A percentile compares a stretch with the other conserved stretches of the same genome.
Conservation (phyloP, 805 yeast genomes). For the Pichia pseudocactophila region DNA sequence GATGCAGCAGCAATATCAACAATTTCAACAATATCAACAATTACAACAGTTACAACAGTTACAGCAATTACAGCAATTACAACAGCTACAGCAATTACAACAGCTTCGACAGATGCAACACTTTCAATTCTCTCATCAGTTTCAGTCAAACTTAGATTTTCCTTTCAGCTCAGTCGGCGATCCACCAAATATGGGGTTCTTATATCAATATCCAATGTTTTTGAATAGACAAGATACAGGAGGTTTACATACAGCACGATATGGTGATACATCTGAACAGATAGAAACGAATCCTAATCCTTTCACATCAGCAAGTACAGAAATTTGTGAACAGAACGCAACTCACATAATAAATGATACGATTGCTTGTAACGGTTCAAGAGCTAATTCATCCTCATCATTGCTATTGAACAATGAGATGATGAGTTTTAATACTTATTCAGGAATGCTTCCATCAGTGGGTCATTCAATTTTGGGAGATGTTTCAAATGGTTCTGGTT, state of each 20-base stretch:
- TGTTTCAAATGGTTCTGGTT: too few species aligned
- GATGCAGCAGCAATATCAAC: conserved; percentile 13
- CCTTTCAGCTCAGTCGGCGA: conserved; percentile 1
- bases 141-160: conserved; percentile 5
- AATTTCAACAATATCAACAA: conserved; percentile 6
- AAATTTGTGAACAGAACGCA: too few species aligned
- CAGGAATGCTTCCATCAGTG: not conserved
- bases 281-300: too few species aligned
- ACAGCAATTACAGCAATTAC: conserved; percentile 4
- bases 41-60: not conserved
- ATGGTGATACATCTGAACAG: too few species aligned
- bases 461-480: not conserved
- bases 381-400: conserved; percentile 6
- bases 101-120: conserved; percentile 9
- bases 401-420: not conserved
- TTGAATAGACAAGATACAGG: too few species aligned
- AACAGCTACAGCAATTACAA: conserved; percentile 3
- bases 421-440: too few species aligned
- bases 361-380: not conserved
- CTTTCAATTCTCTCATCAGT: conserved; percentile 6
- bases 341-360: too few species aligned
- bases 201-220: too few species aligned
- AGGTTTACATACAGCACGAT: too few species aligned
- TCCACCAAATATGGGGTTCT: not conserved
- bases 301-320: too few species aligned